Evolutionary conservation across 2,329 filamentous ascomycete species (phyloP).

Genomic region (Xylaria sp.): DNA sequence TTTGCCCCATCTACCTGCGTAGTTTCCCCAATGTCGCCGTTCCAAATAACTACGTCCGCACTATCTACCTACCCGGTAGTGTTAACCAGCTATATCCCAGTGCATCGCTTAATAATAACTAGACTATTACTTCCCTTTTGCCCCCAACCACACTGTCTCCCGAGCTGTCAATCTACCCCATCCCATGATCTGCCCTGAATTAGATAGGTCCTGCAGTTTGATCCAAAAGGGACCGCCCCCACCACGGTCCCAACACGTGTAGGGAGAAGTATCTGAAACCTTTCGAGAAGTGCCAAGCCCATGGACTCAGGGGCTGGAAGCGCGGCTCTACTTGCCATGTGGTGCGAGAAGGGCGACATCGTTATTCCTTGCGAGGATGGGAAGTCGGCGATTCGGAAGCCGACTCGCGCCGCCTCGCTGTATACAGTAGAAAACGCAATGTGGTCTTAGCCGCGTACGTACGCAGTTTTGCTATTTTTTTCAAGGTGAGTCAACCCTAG

Average conservation of each 20-base stretch:
- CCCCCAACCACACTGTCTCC: constrained; percentile 3
- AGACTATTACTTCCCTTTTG: constrained; percentile 6
- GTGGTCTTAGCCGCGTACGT: not conserved
- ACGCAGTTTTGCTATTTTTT: not conserved
- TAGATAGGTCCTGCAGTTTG: constrained; percentile 1
- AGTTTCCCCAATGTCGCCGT: not conserved
- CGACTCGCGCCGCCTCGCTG: not conserved
- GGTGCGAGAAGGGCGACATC: not conserved
- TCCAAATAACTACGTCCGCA: not conserved
- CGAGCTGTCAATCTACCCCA: constrained; percentile 13
- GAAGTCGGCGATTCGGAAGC: not conserved
- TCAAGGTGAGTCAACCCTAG: not conserved
- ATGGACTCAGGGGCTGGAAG: constrained; percentile 17
- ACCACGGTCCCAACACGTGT: constrained; percentile 14
- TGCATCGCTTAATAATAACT: constrained; percentile 25
- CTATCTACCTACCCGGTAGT: not conserved
- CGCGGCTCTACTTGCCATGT: constrained; percentile 18
- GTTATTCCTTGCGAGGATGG: not conserved
- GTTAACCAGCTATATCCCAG: constrained; percentile 10
- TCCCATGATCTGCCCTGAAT: constrained; percentile 24
- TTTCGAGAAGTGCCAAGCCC: constrained; percentile 33
- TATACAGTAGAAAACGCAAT: not conserved
- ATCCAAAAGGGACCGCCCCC: constrained; percentile 10
- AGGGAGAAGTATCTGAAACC: constrained; percentile 33
- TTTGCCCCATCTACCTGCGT: not conserved